Conservation (phyloP, 768 basidiomycete genomes). For the Filobasidium floriforme region DNA sequence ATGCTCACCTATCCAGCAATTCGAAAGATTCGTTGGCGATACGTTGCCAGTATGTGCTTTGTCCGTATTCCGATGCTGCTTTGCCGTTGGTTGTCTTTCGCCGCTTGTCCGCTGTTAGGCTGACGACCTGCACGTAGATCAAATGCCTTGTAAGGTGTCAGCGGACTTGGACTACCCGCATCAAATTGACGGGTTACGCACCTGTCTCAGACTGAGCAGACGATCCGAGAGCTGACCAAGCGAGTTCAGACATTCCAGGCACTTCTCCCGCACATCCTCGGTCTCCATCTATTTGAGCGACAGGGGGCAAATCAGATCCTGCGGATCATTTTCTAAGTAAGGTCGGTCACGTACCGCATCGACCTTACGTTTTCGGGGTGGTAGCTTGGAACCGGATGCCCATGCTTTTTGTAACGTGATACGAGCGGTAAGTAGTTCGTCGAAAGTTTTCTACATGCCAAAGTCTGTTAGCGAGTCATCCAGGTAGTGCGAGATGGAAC, state of each 20-base stretch:
- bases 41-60: conserved; percentile 29
- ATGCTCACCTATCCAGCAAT: conserved; percentile 35
- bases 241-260: not conserved
- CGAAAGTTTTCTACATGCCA: conserved; percentile 63
- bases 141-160: not conserved
- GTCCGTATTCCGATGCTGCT: not conserved
- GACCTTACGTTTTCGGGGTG: conserved; percentile 37
- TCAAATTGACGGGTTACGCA: not conserved
- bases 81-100: not conserved
- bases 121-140: not conserved
- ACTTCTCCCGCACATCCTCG: not conserved
- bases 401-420: conserved; percentile 83
- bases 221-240: not conserved
- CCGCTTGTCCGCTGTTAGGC: conserved; percentile 1
- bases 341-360: not conserved
- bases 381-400: conserved; percentile 59
- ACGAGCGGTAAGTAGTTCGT: conserved; percentile 76
- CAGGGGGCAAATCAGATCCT: not conserved
- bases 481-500: not conserved
- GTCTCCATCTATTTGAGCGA: not conserved
- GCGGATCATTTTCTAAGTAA: not conserved
- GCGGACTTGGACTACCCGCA: not conserved
- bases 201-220: conserved; percentile 1
- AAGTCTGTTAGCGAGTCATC: not conserved
- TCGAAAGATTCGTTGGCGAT: conserved; percentile 29